A percentile compares a stretch with the other conserved stretches of the same genome.
These are phyloP conservation scores for Ploettnerulaceae sp. DNA, from an alignment of 2,329 filamentous ascomycete genomes.

Conservation along the genomic window DNA sequence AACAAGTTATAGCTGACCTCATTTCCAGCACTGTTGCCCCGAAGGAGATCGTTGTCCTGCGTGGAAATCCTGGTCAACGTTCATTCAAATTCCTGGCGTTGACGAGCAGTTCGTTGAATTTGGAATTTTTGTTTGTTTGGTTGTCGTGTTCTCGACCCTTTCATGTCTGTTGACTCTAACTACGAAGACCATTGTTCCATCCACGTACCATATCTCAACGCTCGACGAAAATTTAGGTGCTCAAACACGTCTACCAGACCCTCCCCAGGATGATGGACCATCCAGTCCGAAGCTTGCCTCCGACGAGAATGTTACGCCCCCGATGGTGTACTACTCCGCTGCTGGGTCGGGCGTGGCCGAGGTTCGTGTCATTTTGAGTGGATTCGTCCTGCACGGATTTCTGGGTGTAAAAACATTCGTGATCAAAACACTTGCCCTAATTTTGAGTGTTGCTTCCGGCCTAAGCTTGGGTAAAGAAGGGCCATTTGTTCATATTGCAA, in stretches of 20 bases:
- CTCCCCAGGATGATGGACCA: conserved; percentile 39
- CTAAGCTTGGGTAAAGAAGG: conserved; percentile 89
- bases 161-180: conserved; percentile 78
- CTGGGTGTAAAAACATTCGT: conserved; percentile 81
- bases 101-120: conserved; percentile 66
- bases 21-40: conserved; percentile 48
- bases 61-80: conserved; percentile 60
- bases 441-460: conserved; percentile 87
- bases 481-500: conserved; percentile 95
- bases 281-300: conserved; percentile 36
- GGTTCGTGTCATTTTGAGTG: conserved; percentile 95
- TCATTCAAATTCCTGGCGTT: conserved; percentile 28
- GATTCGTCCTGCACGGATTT: conserved; percentile 94
- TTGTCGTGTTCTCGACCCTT: conserved; percentile 62
- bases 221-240: conserved; percentile 90
- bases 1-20: conserved; percentile 28
- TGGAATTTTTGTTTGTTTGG: conserved; percentile 66
- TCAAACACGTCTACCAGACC: conserved; percentile 39
- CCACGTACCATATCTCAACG: conserved; percentile 78
- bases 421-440: conserved; percentile 76
- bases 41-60: conserved; percentile 49
- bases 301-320: conserved; percentile 42
- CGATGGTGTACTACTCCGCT: conserved; percentile 93
- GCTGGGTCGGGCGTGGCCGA: conserved; percentile 95
- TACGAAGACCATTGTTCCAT: conserved; percentile 93